A percentile compares a stretch with the other conserved stretches of the same genome.
These are phyloP conservation scores for Podospora didyma DNA, from an alignment of 495 filamentous ascomycete species.

Conservation along the genomic window DNA sequence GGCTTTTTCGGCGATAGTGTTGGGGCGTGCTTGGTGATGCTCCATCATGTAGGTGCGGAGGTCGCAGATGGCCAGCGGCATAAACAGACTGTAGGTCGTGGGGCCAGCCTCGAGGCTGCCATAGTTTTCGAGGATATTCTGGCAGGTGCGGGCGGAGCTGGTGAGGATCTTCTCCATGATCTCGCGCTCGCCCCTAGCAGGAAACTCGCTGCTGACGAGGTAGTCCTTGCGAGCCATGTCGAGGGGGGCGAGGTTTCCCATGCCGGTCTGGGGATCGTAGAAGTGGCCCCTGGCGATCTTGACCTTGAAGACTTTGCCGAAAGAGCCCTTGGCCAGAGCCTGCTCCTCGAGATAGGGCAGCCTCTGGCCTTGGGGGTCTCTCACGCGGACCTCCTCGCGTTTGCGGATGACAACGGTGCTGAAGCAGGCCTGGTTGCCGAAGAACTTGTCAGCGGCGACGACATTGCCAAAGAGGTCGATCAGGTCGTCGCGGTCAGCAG, in stretches of 20 bases:
- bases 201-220: conserved; percentile 15
- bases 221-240: conserved; percentile 27
- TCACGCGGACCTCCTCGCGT: conserved; percentile 20
- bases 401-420: conserved; percentile 29
- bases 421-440: conserved; percentile 30
- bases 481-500: conserved; percentile 15
- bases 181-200: conserved; percentile 17
- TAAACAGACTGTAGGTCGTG: conserved; percentile 33
- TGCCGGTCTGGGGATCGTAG: conserved; percentile 10
- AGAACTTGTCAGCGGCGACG: conserved; percentile 22
- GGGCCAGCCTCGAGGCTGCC: conserved; percentile 27
- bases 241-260: conserved; percentile 13
- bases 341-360: conserved; percentile 32
- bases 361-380: conserved; percentile 19
- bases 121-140: conserved; percentile 31
- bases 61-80: conserved; percentile 35
- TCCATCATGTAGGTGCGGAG: conserved; percentile 29
- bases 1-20: conserved; percentile 13
- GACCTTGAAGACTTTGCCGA: conserved; percentile 30
- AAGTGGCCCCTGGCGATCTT: conserved; percentile 33
- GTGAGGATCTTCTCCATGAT: conserved; percentile 31
- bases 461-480: conserved; percentile 23
- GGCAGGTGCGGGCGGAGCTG: conserved; percentile 14
- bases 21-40: conserved; percentile 9
- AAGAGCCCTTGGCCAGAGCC: conserved; percentile 17